Evolutionary conservation across 257 asterid genomes (phyloP), one percentile per base, ranked within the genome.

Genomic region (Penstemon eatonii): DNA sequence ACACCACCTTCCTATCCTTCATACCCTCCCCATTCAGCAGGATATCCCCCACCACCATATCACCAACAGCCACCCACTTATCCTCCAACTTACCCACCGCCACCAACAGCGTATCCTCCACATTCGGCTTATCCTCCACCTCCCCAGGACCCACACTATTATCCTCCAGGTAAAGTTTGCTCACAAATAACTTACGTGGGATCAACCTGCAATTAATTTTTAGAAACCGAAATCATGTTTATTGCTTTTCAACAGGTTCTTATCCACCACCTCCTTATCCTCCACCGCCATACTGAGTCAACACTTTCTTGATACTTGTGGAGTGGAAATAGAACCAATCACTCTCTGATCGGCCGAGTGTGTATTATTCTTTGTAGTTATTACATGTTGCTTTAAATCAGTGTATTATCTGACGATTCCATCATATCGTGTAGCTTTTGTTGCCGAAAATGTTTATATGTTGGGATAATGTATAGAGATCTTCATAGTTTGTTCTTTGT

Each of bases 11-110:
- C 43, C 1, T 74, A 75, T 72, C 80, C 80, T 52, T 60, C 88
- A 3, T 78, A 76, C 57, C 72, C 81, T 51, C 81, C 83, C 5
- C 73, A 52, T 45, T 54, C 83, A 3, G 56, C 78, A 15, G 82
- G 71, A 43, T 75, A 85, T 56, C 85, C 87, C n/a, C 87, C 88
- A 56, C 38, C 72, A 1, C 83, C 80, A 11, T 81, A 81, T 57
- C 75, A 70, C 38, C 78, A 60, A 15, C 33, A 25, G 33, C 78
- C 53, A 15, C 49, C 69, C 12, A 4, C 73, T 11, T 67, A 68
- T 63, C 75, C 73, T 13, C 76, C 79, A 45, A 10, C 80, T 3
- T 84, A 84, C 71, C 88, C 85, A 0, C 82, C 87, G 19, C 52
- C 52, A 25, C 53, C 64, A 10, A 54, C 64, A 42, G 54, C 61